Conservation (phyloP, 2,329 filamentous ascomycete genomes). For the Ophiostoma pallidulum region DNA sequence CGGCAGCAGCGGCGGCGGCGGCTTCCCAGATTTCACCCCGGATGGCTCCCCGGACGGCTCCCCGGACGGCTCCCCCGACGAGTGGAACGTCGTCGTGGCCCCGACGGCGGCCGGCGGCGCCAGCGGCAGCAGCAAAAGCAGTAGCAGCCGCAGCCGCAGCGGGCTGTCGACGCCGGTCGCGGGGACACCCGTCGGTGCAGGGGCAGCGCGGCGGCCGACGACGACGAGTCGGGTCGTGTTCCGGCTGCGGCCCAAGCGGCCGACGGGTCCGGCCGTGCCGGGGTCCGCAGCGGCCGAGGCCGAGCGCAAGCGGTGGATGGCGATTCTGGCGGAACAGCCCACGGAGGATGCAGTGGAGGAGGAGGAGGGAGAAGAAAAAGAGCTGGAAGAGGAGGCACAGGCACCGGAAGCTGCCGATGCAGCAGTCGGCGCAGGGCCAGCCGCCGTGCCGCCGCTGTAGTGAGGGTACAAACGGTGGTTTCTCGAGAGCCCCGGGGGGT, state of each 20-base stretch:
- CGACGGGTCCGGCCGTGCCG: neutral
- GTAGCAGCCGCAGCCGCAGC: neutral
- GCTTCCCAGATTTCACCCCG: too few species aligned
- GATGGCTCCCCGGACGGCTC: neutral
- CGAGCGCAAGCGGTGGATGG: conserved; percentile 4
- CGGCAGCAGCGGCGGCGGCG: neutral
- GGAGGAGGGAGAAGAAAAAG: too few species aligned
- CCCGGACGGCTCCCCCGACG: neutral
- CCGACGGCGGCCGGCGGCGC: conserved; percentile 2
- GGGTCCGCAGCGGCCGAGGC: neutral
- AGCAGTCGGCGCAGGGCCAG: too few species aligned
- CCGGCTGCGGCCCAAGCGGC: conserved; percentile 1
- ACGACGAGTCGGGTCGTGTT: neutral
- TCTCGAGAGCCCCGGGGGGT: too few species aligned
- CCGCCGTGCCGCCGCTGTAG: too few species aligned
- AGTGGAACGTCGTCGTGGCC: conserved; percentile 11
- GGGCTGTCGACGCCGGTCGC: neutral
- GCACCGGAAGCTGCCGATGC: too few species aligned
- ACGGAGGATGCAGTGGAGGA: neutral
- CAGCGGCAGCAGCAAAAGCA: neutral
- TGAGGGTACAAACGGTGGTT: too few species aligned
- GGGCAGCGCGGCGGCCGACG: neutral
- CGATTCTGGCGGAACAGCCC: conserved; percentile 8
- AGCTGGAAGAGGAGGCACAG: too few species aligned
- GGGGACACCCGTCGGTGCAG: neutral